Evolutionary conservation across 192 early-diverging fungal species (phyloP).

Genomic region (Gigaspora rosea): DNA sequence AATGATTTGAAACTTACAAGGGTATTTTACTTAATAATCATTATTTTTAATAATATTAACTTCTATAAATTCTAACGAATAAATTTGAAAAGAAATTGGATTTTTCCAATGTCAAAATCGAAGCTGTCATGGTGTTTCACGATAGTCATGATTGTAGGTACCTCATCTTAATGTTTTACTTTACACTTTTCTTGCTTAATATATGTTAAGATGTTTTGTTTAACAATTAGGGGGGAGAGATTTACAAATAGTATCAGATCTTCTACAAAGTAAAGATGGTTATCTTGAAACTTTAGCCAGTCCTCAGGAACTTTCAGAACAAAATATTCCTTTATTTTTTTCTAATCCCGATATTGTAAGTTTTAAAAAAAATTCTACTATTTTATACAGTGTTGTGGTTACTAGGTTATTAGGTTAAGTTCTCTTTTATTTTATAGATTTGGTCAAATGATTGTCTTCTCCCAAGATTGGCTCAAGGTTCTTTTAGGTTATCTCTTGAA

Average conservation of each 20-base stretch:
- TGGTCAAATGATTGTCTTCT: slow-evolving; percentile 86
- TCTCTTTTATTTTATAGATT: slow-evolving; percentile 51
- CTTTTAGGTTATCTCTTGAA: slow-evolving; percentile 73
- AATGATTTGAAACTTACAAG: slow-evolving; percentile 22
- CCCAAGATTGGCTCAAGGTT: slow-evolving; percentile 81
- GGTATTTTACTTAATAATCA: slow-evolving; percentile 18
- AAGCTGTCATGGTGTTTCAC: slow-evolving; percentile 81
- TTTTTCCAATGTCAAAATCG: slow-evolving; percentile 56
- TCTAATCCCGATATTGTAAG: slow-evolving; percentile 66
- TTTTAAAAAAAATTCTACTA: slow-evolving; percentile 24
- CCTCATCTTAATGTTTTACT: background rate
- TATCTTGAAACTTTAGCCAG: slow-evolving; percentile 50
- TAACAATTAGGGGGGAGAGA: slow-evolving; percentile 71
- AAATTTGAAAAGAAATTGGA: slow-evolving; percentile 35
- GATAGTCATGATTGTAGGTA: slow-evolving; percentile 75
- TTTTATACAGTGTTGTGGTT: background rate
- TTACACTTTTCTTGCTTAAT: background rate
- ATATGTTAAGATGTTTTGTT: background rate
- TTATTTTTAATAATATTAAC: background rate
- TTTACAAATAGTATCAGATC: slow-evolving; percentile 77
- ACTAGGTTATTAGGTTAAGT: background rate
- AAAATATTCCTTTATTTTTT: slow-evolving; percentile 75
- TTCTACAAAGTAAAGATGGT: slow-evolving; percentile 62
- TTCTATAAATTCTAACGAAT: too few relatives aligned
- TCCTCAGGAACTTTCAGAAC: slow-evolving; percentile 36